Evolutionary conservation across 257 asterid species (phyloP).

Genomic region (Lycium ferocissimum): DNA sequence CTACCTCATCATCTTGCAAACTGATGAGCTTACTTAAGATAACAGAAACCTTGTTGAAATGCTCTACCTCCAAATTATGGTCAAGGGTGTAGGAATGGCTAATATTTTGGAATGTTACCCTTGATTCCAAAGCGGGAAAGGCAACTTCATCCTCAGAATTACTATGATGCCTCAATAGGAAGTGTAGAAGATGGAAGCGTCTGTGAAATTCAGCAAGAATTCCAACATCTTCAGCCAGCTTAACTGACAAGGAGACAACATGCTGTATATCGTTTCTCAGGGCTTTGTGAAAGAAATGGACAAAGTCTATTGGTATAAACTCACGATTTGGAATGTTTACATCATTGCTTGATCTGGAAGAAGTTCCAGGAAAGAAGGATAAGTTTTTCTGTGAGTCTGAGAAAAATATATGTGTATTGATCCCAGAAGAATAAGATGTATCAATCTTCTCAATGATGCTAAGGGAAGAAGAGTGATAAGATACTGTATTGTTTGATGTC

Average conservation of each 20-base stretch:
- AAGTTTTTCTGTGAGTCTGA: conserved; percentile 53
- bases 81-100: conserved; percentile 78
- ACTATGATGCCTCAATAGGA: conserved; percentile 65
- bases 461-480: conserved; percentile 17
- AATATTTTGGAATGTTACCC: conserved; percentile 66
- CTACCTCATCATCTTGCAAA: conserved; percentile 42
- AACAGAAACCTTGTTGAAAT: conserved; percentile 55
- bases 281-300: conserved; percentile 71
- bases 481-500: conserved; percentile 26
- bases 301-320: conserved; percentile 65
- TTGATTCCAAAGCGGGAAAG: conserved; percentile 84
- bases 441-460: conserved; percentile 37
- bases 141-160: conserved; percentile 66
- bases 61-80: conserved; percentile 69
- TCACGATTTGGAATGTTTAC: conserved; percentile 43
- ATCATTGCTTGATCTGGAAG: conserved; percentile 35
- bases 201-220: conserved; percentile 56
- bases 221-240: conserved; percentile 54
- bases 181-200: conserved; percentile 54
- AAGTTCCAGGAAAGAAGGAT: conserved; percentile 48
- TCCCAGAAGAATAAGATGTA: conserved; percentile 42
- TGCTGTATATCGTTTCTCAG: conserved; percentile 62
- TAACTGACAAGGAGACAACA: conserved; percentile 64
- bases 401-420: conserved; percentile 54
- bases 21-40: conserved; percentile 57